phyloP scores from a whole-genome alignment of 208 protist genomes.

The Plasmodiophora brassicae region DNA sequence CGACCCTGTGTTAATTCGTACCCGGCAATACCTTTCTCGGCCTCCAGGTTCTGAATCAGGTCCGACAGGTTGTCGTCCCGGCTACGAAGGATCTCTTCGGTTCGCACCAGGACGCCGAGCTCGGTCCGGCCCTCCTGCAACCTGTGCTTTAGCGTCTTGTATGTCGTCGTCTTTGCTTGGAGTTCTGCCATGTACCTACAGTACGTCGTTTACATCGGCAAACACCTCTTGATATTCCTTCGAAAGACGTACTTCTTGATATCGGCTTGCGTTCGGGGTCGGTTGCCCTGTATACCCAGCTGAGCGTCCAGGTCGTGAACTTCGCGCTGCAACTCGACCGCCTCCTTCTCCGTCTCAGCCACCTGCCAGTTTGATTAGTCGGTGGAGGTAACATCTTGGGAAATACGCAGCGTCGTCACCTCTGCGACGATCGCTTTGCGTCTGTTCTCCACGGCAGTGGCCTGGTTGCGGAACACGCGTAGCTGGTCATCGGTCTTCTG shows the following conservation, averaged over 20 bases:
- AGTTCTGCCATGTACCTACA: background rate
- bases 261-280: conserved; percentile 1
- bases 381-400: background rate
- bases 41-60: background rate
- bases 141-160: conserved; percentile 9
- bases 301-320: background rate
- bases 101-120: background rate
- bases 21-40: conserved; percentile 2
- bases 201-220: background rate
- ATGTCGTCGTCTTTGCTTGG: background rate
- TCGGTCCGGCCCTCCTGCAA: background rate
- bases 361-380: background rate
- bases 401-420: background rate
- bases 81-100: background rate
- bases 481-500: conserved; percentile 27
- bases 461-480: background rate
- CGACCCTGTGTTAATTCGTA: background rate
- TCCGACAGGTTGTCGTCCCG: background rate
- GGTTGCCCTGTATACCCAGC: background rate
- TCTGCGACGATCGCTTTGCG: background rate
- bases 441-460: background rate
- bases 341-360: background rate
- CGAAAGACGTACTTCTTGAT: background rate
- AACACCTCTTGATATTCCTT: background rate
- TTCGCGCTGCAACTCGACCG: background rate